These are phyloP conservation scores for Stagonosporopsis tanaceti DNA, from an alignment of 2,329 filamentous ascomycete genomes.

Conservation along the genomic window DNA sequence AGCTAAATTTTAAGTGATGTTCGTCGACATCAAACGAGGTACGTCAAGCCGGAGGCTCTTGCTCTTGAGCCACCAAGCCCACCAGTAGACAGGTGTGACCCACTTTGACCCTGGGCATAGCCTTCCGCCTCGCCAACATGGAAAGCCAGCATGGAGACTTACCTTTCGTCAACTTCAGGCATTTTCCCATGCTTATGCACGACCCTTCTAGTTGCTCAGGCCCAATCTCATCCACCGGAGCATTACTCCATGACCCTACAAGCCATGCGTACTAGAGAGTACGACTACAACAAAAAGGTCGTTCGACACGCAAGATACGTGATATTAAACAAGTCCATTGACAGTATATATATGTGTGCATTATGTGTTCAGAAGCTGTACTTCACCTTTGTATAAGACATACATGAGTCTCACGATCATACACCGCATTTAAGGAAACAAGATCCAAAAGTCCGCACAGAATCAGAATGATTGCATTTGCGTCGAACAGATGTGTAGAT, in stretches of 20 bases:
- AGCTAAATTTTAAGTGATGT: constrained; percentile 10
- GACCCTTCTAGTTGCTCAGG: neutral
- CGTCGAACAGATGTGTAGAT: neutral
- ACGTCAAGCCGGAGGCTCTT: constrained; percentile 28
- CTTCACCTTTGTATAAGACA: neutral
- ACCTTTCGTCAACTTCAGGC: constrained; percentile 5
- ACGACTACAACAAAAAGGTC: neutral
- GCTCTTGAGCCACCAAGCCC: constrained; percentile 40
- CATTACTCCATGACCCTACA: neutral
- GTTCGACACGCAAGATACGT: neutral
- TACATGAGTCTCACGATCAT: neutral
- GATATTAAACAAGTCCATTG: neutral
- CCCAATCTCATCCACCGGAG: neutral
- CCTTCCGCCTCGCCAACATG: constrained; percentile 7
- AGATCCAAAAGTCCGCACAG: neutral
- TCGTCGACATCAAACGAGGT: constrained; percentile 3
- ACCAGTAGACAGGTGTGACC: constrained; percentile 40
- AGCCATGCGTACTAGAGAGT: no score
- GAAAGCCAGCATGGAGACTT: neutral
- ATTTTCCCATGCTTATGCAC: neutral
- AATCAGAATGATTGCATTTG: neutral
- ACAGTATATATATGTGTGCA: neutral
- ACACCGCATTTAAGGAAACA: neutral
- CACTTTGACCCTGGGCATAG: constrained; percentile 36
- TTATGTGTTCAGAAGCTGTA: neutral